Evolutionary conservation across 306 rosid genomes (phyloP), one percentile per base, ranked within the genome.

Genomic region (Vicia sativa): DNA sequence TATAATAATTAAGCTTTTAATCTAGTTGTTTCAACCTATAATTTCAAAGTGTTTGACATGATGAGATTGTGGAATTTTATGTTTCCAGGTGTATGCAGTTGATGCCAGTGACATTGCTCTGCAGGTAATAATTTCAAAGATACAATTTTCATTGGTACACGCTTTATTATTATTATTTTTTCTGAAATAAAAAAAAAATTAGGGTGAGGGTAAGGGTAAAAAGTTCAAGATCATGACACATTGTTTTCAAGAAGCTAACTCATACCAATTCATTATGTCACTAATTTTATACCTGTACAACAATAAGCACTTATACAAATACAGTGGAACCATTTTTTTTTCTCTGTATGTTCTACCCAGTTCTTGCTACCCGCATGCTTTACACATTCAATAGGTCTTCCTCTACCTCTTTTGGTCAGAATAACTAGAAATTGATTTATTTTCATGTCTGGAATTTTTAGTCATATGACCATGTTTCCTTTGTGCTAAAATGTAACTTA

Each of bases 51-150:
- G 15, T 68, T 55, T 72, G 53, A 62, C 67, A 29, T 48, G 28
- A 68, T 76, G 62, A 57, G 56, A 52, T 65, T 63, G 10, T 62
- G 45, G 53, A 74, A 75, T 78, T 59, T 76, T 77, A 21, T 74
- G 48, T 73, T 81, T 45, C 56, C 79, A 93, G 98, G 98, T 93
- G 35, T 90, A 93, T 82, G 98, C 98, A 44, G 88, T 93, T 77
- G 98, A 93, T 83, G 98, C 98, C 54, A 93, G 98, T 86, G 96
- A 88, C 66, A 90, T 93, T 83, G 98, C 98, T 12, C 62, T 88
- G 71, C 98, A 90, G 98, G 98, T 93, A 85, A 62, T 77, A 82
- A 62, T 77, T 81, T 72, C 59, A 70, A 71, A 34, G 46, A 34
- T 67, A 6, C 56, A 67, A 9, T 70, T 67, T 63, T 56, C 53